Percentiles rank a stretch among this genome's conserved stretches.
Evolutionary conservation across 108 stramenopile species (phyloP).

Genomic region (Cyclostephanos tholiformis): DNA sequence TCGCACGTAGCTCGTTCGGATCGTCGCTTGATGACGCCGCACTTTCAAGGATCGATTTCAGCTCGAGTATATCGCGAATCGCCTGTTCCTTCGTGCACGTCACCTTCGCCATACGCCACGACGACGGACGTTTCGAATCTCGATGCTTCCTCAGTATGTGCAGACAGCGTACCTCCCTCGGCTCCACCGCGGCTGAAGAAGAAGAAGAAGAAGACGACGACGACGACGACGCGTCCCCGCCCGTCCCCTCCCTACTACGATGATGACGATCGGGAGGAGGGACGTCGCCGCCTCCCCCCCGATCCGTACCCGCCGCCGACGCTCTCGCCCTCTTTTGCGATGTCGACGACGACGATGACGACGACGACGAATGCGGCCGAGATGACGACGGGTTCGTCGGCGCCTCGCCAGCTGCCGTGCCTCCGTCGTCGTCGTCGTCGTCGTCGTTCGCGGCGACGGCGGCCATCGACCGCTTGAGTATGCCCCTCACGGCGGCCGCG

Average conservation of each 20-base stretch:
- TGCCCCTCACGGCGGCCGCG: neutral
- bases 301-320: too few relatives aligned
- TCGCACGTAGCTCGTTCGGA: constrained; percentile 64
- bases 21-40: constrained; percentile 26
- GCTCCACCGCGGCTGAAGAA: constrained; percentile 24
- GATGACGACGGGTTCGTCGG: neutral
- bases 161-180: constrained; percentile 79
- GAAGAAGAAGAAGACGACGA: too few relatives aligned
- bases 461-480: neutral
- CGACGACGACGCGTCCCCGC: neutral
- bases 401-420: neutral
- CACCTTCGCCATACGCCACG: constrained; percentile 76
- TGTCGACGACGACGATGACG: neutral
- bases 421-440: neutral
- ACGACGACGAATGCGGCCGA: neutral
- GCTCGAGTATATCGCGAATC: constrained; percentile 59
- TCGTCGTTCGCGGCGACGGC: too few relatives aligned
- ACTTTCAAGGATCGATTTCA: constrained; percentile 62
- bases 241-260: constrained; percentile 5
- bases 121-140: constrained; percentile 68
- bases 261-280: constrained; percentile 12
- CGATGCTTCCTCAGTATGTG: constrained; percentile 90
- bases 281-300: neutral
- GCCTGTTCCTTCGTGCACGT: constrained; percentile 78
- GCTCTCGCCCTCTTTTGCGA: constrained; percentile 14